Conservation (phyloP, 495 filamentous ascomycete species). For the Penicillium malachiteum region DNA sequence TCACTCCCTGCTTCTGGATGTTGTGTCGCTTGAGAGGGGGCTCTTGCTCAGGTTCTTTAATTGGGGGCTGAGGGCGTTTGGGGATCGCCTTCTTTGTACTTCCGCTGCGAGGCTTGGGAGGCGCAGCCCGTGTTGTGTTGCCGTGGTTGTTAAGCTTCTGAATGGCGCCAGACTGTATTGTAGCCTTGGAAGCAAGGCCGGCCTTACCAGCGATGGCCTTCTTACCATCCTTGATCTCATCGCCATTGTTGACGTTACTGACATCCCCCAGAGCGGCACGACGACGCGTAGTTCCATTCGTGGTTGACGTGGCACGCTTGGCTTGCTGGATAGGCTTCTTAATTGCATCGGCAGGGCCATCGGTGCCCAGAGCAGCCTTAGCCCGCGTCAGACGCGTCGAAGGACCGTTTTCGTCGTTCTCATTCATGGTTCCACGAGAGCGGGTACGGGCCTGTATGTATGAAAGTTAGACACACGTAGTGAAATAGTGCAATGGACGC, state of each 20-base stretch:
- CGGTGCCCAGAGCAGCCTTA: conserved; percentile 71
- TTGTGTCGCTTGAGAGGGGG: conserved; percentile 54
- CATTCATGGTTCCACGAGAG: conserved; percentile 72
- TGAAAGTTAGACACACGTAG: conserved; percentile 12
- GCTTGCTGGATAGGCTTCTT: conserved; percentile 77
- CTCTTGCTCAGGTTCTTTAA: conserved; percentile 62
- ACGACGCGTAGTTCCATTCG: conserved; percentile 53
- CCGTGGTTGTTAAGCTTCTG: conserved; percentile 68
- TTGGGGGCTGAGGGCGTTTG: conserved; percentile 28
- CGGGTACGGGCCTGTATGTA: conserved; percentile 52
- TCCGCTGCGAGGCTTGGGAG: conserved; percentile 36
- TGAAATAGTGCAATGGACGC: conserved; percentile 5
- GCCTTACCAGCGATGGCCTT: conserved; percentile 60
- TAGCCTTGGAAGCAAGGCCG: conserved; percentile 72
- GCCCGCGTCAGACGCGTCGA: conserved; percentile 86
- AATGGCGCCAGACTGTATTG: conserved; percentile 42
- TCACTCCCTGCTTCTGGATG: conserved; percentile 47
- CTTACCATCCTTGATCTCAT: conserved; percentile 64
- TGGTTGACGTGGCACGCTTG: conserved; percentile 66
- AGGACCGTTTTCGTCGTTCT: conserved; percentile 87
- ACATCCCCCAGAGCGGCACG: conserved; percentile 86
- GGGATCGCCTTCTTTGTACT: conserved; percentile 21
- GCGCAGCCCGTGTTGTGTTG: conserved; percentile 65
- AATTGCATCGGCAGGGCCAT: conserved; percentile 51
- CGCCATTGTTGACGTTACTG: conserved; percentile 82